Evolutionary conservation across 371 early-diverging fungal genomes (phyloP), one percentile per base, ranked within the genome.

Genomic region (Lichtheimia ornata): DNA sequence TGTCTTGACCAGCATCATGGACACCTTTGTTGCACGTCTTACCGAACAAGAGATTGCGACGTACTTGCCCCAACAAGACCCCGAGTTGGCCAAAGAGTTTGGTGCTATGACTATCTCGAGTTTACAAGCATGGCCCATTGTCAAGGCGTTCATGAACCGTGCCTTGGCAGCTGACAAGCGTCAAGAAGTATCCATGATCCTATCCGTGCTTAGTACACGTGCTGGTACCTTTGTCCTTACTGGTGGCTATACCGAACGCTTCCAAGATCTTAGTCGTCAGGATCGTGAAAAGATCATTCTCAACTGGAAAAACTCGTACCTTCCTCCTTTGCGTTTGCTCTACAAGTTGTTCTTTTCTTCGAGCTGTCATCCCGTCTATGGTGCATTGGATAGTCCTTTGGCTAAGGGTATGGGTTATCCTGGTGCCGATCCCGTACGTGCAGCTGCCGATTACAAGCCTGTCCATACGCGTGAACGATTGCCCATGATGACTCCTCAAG

Each of bases 181-280:
- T 9, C 17, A 53, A 1, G 79, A 79, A 14, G 56, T 83, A 5
- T 27, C 50, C 15, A 40, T 67, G 51, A 52, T 70, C 14, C 53
- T 81, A 18, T 63, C 70, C 5, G 14, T 74, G 14, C 64, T 80
- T 3, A 67, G 74, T 41, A 72, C 67, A 12, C 69, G 77, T 28
- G 63, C 81, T 13, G 90, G 88, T 52, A 77, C 85, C 1, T 73
- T 82, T 54, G 77, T 81, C 5, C 61, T 90, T 18, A 83, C 85
- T 15, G 87, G 87, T 28, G 69, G 76, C 11, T 74, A 73, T 45
- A 22, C 47, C 5, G 59, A 55, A 24, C 76, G 77, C 7, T 87
- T 86, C 63, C 66, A 77, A 5, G 65, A 80, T 1, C 63, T 88
- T 9, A 50, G 82, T 1, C 62, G 69, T 3, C 69, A 71, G 35